Evolutionary conservation across 306 rosid species (phyloP).

Genomic region (Sechiopsis laciniata): DNA sequence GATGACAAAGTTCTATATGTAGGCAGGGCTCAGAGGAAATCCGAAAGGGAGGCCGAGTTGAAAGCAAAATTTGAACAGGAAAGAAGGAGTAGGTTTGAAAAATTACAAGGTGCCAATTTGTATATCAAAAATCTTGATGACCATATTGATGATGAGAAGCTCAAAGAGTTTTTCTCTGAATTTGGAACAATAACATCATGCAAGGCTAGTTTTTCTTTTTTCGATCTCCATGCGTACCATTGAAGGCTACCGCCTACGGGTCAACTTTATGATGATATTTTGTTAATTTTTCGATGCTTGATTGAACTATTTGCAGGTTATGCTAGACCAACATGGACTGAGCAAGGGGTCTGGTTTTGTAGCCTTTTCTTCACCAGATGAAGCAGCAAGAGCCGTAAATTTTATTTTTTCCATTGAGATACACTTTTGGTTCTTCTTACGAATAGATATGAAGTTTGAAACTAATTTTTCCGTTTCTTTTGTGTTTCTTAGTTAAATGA

Average conservation of each 20-base stretch:
- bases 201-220: conserved; percentile 45
- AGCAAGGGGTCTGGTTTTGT: conserved; percentile 84
- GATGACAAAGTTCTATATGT: conserved; percentile 59
- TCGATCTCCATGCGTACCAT: background rate
- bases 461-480: background rate
- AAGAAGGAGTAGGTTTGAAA: conserved; percentile 61
- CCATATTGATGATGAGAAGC: conserved; percentile 54
- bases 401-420: background rate
- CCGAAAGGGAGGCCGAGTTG: conserved; percentile 68
- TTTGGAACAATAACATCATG: conserved; percentile 75
- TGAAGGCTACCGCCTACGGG: background rate
- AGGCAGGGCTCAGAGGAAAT: conserved; percentile 74
- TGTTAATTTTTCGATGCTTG: conserved; percentile 11
- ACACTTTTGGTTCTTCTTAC: background rate
- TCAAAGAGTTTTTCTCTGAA: conserved; percentile 71
- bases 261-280: conserved; percentile 1
- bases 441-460: background rate
- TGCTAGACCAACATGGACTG: conserved; percentile 52
- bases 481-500: conserved; percentile 44
- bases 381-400: conserved; percentile 72
- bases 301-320: conserved; percentile 33
- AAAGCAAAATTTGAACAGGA: conserved; percentile 69
- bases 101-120: conserved; percentile 73
- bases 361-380: conserved; percentile 72
- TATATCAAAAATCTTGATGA: conserved; percentile 84